Conservation (phyloP, 2,329 filamentous ascomycete species). For the Orbilia brochopaga region DNA sequence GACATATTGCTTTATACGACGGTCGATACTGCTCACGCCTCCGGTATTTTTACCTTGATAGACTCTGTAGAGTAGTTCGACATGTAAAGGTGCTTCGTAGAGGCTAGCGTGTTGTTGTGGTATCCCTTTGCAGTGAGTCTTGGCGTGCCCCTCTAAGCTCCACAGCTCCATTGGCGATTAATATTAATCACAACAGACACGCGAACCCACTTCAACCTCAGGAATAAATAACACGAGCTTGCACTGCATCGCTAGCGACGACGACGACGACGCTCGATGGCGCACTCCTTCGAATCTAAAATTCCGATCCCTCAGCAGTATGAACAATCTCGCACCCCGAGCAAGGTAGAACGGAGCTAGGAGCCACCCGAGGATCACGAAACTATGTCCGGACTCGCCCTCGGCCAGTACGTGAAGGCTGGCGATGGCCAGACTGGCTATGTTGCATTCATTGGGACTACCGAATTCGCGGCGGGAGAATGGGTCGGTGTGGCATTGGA, state of each 20-base stretch:
- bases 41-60: no score
- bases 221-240: not conserved
- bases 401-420: slow-evolving; percentile 78
- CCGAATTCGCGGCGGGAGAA: slow-evolving; percentile 78
- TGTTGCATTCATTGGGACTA: slow-evolving; percentile 80
- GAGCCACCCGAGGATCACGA: slow-evolving; percentile 20
- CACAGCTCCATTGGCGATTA: slow-evolving; percentile 7
- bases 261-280: slow-evolving; percentile 35
- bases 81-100: no score
- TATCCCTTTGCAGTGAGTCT: slow-evolving; percentile 18
- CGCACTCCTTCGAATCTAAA: slow-evolving; percentile 28
- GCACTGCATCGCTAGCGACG: not conserved
- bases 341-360: slow-evolving; percentile 42
- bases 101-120: slow-evolving; percentile 14
- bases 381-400: slow-evolving; percentile 55
- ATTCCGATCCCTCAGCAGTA: slow-evolving; percentile 22
- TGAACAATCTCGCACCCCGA: slow-evolving; percentile 21
- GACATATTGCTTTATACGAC: not conserved
- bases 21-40: no score
- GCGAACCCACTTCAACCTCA: not conserved
- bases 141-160: slow-evolving; percentile 21
- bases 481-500: slow-evolving; percentile 92
- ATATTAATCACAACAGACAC: not conserved
- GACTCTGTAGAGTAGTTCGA: no score
- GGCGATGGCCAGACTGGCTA: slow-evolving; percentile 76